A percentile compares a stretch with the other conserved stretches of the same genome.
Evolutionary conservation across 2,329 filamentous ascomycete species (phyloP).

Genomic region (Microcyclospora tardicrescens): DNA sequence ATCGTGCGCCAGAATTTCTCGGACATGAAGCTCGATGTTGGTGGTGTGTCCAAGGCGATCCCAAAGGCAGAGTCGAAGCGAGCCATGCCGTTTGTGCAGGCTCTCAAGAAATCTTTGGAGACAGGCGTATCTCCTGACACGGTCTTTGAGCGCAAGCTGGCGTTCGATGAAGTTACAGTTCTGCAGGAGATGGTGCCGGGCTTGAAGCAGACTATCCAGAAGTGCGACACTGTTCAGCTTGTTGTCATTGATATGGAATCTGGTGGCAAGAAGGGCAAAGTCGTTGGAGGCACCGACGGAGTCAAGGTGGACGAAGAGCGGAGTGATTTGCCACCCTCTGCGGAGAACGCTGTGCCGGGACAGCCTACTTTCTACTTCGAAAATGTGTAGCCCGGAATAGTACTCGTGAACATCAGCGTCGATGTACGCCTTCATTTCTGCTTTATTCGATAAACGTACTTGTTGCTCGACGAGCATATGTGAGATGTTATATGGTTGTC

Average conservation of each 20-base stretch:
- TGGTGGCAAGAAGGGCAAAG: conserved; percentile 50
- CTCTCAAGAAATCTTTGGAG: conserved; percentile 69
- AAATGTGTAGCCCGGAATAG: conserved; percentile 38
- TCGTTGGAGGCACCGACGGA: conserved; percentile 39
- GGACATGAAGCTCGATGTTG: conserved; percentile 56
- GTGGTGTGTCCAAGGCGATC: conserved; percentile 64
- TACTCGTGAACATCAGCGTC: too few species aligned
- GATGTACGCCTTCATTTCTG: too few species aligned
- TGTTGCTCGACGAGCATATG: too few species aligned
- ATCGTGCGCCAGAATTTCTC: conserved; percentile 62
- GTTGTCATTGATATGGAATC: conserved; percentile 50
- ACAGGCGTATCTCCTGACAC: conserved; percentile 46
- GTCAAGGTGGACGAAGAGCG: conserved; percentile 45
- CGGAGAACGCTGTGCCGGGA: conserved; percentile 69
- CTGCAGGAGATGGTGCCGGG: conserved; percentile 66
- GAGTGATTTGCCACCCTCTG: conserved; percentile 43
- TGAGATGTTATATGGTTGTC: too few species aligned
- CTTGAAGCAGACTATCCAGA: conserved; percentile 61
- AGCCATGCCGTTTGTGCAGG: conserved; percentile 92
- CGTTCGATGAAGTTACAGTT: conserved; percentile 71
- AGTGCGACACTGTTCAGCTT: conserved; percentile 57
- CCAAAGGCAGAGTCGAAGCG: conserved; percentile 90
- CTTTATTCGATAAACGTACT: too few species aligned
- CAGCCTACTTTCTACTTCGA: conserved; percentile 73
- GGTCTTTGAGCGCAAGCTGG: conserved; percentile 72